Evolutionary conservation across 306 rosid genomes (phyloP).

Genomic region (Styphnolobium japonicum): DNA sequence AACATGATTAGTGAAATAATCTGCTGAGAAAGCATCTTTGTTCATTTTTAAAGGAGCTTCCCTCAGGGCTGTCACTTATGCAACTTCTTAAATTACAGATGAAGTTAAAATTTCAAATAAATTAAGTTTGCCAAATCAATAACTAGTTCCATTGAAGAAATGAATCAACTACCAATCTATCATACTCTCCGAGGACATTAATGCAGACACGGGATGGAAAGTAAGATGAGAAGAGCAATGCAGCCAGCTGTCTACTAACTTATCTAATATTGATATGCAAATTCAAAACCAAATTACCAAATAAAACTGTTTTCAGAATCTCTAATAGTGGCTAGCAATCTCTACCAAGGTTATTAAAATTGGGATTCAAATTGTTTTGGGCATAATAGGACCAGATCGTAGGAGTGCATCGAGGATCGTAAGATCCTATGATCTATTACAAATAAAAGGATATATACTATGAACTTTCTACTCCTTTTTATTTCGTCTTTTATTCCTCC

Average conservation of each 20-base stretch:
- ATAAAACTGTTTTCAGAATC: constrained; percentile 11
- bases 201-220: not conserved
- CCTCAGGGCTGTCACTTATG: too few relatives aligned
- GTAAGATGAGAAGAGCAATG: constrained; percentile 12
- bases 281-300: constrained; percentile 3
- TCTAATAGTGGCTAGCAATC: constrained; percentile 8
- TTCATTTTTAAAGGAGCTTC: not conserved
- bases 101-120: not conserved
- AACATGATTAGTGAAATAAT: too few relatives aligned
- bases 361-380: not conserved
- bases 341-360: not conserved
- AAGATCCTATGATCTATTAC: constrained; percentile 5
- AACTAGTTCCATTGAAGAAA: too few relatives aligned
- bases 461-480: not conserved
- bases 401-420: not conserved
- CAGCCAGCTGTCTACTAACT: not conserved
- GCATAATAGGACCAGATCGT: constrained; percentile 17
- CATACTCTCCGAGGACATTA: not conserved
- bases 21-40: not conserved
- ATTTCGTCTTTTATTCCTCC: not conserved
- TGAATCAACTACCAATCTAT: not conserved
- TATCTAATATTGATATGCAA: not conserved
- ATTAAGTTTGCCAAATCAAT: not conserved
- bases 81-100: too few relatives aligned
- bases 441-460: not conserved